Evolutionary conservation across 2,329 filamentous ascomycete species (phyloP), one percentile per base, ranked within the genome.

Genomic region (Aspergillus fumigatus): DNA sequence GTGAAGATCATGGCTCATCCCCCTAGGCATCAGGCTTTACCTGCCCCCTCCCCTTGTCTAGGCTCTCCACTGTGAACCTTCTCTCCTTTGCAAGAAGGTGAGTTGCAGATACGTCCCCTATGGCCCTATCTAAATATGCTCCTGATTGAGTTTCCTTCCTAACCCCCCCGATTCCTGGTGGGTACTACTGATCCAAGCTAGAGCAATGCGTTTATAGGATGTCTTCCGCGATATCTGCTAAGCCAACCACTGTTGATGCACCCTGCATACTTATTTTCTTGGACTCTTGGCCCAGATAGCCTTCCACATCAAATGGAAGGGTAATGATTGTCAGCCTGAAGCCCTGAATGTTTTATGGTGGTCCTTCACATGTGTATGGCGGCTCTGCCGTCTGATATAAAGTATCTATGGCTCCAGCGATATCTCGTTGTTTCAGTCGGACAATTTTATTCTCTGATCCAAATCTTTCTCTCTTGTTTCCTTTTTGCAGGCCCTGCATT

Each of bases 1-100:
- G 32, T 57, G 55, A 32, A 57, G 53, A 64, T 59, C 58, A 56
- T 56, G 50, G 48, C 43, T 52, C 62, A 60, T 57, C 47, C 54
- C 57, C 59, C 48, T 59, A 65, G 62, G 64, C 65, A 63, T 60
- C 63, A 55, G 53, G 52, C 27, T 64, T 64, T 58, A 48, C 54
- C 57, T 59, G 47, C 43, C 41, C 48, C 38, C 32, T 49, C 19
- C 38, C 40, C 29, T 51, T 55, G 41, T 45, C 32, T 52, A 45
- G 29, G 43, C 40, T 55, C 21, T 47, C 41, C 25, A 41, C 56
- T 38, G 56, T 48, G 48, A 50, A 52, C 52, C 54, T 50, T 52
- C 55, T 35, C 9, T 19, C 45, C 47, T 47, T 51, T 53, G 29
- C 41, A 52, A 48, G 35, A 47, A 45, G 51, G 53, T 17, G 43